Conservation (phyloP, 2,329 filamentous ascomycete species). For the Gyromitra esculenta region DNA sequence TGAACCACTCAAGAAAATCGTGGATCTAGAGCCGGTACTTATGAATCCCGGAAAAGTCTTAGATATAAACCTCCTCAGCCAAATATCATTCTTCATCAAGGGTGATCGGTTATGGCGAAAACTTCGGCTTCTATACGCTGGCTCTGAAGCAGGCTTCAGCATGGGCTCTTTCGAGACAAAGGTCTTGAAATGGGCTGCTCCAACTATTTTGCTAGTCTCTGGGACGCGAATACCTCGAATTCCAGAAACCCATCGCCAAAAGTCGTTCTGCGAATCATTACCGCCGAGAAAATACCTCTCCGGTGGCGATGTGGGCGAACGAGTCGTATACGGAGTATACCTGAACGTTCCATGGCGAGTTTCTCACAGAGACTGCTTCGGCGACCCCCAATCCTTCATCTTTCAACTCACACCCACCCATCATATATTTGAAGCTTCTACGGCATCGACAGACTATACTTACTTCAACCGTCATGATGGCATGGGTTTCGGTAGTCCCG, state of each 20-base stretch:
- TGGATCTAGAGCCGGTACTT: slow-evolving; percentile 56
- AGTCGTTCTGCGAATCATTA: slow-evolving; percentile 70
- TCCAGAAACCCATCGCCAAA: slow-evolving; percentile 66
- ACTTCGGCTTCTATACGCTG: slow-evolving; percentile 75
- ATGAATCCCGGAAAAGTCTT: slow-evolving; percentile 68
- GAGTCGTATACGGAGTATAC: slow-evolving; percentile 74
- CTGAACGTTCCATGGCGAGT: slow-evolving; percentile 74
- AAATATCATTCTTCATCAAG: slow-evolving; percentile 77
- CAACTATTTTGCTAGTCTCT: slow-evolving; percentile 75
- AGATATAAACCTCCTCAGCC: slow-evolving; percentile 71
- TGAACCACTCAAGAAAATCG: slow-evolving; percentile 9
- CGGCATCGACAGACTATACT: slow-evolving; percentile 73
- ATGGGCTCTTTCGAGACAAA: slow-evolving; percentile 80
- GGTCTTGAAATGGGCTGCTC: slow-evolving; percentile 80
- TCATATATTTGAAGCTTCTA: slow-evolving; percentile 74
- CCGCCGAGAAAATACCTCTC: slow-evolving; percentile 69
- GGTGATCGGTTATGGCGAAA: slow-evolving; percentile 72
- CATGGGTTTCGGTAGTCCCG: slow-evolving; percentile 73
- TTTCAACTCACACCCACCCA: slow-evolving; percentile 78
- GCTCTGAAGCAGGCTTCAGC: slow-evolving; percentile 76
- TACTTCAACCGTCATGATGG: slow-evolving; percentile 74
- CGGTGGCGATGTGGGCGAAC: slow-evolving; percentile 63
- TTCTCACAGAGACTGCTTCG: slow-evolving; percentile 74
- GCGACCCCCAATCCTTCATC: slow-evolving; percentile 70
- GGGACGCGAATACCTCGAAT: slow-evolving; percentile 69